Conservation (phyloP, 768 basidiomycete species). For the Russula compacta region DNA sequence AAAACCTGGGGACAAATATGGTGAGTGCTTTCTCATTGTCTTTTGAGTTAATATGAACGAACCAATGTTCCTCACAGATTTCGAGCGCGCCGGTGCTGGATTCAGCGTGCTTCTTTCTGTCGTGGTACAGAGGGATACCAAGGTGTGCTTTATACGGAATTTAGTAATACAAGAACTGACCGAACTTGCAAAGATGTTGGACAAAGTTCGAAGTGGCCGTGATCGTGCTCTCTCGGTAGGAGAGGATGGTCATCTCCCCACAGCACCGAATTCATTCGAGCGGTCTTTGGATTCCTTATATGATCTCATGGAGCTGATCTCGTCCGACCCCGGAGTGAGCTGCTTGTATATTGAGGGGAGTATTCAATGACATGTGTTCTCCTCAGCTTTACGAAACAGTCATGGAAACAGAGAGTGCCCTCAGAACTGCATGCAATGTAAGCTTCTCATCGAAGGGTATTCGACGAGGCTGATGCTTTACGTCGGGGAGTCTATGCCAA, state of each 20-base stretch:
- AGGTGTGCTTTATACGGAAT: not conserved
- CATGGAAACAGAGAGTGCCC: not conserved
- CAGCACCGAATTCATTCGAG: conserved; percentile 4
- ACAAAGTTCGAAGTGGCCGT: not conserved
- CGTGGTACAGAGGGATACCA: not conserved
- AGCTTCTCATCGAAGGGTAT: not conserved
- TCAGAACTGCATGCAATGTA: conserved; percentile 2
- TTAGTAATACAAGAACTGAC: not conserved
- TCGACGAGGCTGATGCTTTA: not conserved
- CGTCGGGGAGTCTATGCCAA: not conserved
- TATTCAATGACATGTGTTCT: not conserved
- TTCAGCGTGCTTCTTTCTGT: not conserved
- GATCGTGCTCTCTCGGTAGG: not conserved
- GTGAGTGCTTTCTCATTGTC: not conserved
- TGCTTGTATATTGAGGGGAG: not conserved
- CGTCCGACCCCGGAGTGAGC: not conserved
- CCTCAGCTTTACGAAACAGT: not conserved
- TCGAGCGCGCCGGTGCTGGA: not conserved
- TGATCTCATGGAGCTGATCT: not conserved
- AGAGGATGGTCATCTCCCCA: not conserved
- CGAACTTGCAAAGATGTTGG: not conserved
- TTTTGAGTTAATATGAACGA: not conserved
- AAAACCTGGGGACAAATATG: conserved; percentile 4
- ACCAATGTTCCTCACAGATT: not conserved
- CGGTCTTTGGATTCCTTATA: not conserved